phyloP scores from a whole-genome alignment of 495 filamentous ascomycete species.

The Aeminium ludgeri region DNA sequence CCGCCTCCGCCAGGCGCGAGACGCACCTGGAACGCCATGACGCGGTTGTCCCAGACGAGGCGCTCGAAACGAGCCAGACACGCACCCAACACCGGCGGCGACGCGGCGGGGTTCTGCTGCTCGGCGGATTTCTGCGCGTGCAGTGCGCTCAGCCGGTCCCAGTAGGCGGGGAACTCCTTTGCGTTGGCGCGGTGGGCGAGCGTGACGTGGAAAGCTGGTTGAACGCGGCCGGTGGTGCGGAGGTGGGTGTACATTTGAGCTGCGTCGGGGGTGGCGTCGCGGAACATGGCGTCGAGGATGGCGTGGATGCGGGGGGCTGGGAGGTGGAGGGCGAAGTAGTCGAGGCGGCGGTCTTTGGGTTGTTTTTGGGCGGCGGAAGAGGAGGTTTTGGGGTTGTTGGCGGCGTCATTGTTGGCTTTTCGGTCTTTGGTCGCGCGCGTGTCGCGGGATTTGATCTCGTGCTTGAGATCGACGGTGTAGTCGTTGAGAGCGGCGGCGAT shows the following conservation, averaged over 20 bases:
- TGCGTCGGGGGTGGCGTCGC: conserved; percentile 28
- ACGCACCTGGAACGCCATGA: conserved; percentile 78
- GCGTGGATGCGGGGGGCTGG: conserved; percentile 37
- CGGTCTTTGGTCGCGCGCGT: conserved; percentile 5
- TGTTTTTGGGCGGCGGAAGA: conserved; percentile 1
- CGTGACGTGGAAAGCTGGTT: conserved; percentile 81
- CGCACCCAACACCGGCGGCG: conserved; percentile 30
- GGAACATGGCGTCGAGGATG: conserved; percentile 54
- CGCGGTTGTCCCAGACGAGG: conserved; percentile 58
- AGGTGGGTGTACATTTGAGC: conserved; percentile 61
- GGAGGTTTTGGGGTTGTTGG: conserved; percentile 1
- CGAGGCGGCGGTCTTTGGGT: conserved; percentile 39
- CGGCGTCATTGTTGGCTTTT: neutral
- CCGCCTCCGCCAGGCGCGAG: conserved; percentile 26
- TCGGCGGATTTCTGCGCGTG: conserved; percentile 11
- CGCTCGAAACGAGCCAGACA: conserved; percentile 45
- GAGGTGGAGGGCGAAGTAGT: conserved; percentile 67
- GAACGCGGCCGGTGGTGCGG: conserved; percentile 52
- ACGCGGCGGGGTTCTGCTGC: neutral
- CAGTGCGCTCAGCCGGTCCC: conserved; percentile 43
- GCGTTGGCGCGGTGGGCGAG: conserved; percentile 62
- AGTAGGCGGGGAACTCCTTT: conserved; percentile 43
- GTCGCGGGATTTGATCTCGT: conserved; percentile 41
- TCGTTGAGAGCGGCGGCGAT: conserved; percentile 59
- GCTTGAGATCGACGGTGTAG: conserved; percentile 59